Evolutionary conservation across 192 early-diverging fungal species (phyloP).

Genomic region (Linnemannia exigua): DNA sequence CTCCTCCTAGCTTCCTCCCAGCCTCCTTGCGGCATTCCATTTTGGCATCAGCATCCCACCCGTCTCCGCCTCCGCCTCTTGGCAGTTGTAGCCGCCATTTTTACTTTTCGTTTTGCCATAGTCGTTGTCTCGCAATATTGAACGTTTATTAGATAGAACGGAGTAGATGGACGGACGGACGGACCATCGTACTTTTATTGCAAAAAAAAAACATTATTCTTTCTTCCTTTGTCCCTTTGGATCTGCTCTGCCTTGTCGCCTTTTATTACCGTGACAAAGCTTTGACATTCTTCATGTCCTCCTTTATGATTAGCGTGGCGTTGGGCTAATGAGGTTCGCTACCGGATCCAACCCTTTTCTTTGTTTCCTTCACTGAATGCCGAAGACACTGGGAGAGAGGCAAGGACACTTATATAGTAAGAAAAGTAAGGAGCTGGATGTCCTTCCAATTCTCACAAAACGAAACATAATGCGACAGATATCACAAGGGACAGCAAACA

Average conservation of each 20-base stretch:
- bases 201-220: background rate
- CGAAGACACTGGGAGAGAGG: background rate
- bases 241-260: background rate
- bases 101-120: background rate
- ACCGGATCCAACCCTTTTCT: background rate
- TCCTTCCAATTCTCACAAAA: background rate
- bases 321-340: background rate
- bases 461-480: background rate
- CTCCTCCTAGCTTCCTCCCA: background rate
- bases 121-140: too few relatives aligned
- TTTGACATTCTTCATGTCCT: background rate
- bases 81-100: background rate
- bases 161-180: background rate
- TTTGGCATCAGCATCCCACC: background rate
- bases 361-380: background rate
- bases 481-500: background rate
- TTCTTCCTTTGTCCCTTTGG: background rate
- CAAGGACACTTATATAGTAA: background rate
- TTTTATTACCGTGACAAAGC: background rate
- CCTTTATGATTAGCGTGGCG: background rate
- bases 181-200: background rate
- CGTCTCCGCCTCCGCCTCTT: background rate
- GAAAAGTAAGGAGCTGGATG: background rate
- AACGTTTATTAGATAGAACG: background rate
- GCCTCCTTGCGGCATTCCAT: conserved; percentile 4